Percentiles rank a stretch among this genome's conserved stretches.
phyloP scores from a whole-genome alignment of 495 filamentous ascomycete genomes.

The Apodospora peruviana region DNA sequence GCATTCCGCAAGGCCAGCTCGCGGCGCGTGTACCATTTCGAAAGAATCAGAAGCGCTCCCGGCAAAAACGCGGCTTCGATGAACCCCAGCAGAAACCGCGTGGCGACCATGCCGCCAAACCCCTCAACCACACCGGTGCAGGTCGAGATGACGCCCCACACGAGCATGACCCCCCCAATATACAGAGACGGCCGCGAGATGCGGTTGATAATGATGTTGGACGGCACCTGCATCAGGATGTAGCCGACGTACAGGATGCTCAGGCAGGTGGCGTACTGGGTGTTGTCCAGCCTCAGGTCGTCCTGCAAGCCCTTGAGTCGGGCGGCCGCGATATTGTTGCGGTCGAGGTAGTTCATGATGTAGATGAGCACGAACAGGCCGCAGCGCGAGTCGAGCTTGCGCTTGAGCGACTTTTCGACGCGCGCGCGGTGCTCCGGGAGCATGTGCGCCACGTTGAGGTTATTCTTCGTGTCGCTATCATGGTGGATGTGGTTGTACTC shows the following conservation, averaged over 20 bases:
- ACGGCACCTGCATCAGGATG: conserved; percentile 47
- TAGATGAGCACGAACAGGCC: conserved; percentile 49
- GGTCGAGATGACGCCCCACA: conserved; percentile 67
- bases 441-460: conserved; percentile 18
- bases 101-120: conserved; percentile 55
- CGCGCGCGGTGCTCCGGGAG: conserved; percentile 25
- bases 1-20: conserved; percentile 51
- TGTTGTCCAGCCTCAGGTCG: conserved; percentile 32
- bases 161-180: conserved; percentile 51
- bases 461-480: not conserved
- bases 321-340: conserved; percentile 48
- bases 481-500: not conserved
- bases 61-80: conserved; percentile 44
- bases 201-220: conserved; percentile 36
- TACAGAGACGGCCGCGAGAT: conserved; percentile 35
- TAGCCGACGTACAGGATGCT: conserved; percentile 47
- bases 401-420: conserved; percentile 35
- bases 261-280: conserved; percentile 36
- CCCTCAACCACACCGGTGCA: conserved; percentile 52
- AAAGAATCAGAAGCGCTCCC: conserved; percentile 42
- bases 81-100: conserved; percentile 66
- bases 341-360: conserved; percentile 75
- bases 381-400: conserved; percentile 39
- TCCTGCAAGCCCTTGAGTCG: conserved; percentile 42
- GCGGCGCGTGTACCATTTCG: conserved; percentile 51